Evolutionary conservation across 352 stramenopile genomes (phyloP).

Genomic region (Phytophthora citrophthora): DNA sequence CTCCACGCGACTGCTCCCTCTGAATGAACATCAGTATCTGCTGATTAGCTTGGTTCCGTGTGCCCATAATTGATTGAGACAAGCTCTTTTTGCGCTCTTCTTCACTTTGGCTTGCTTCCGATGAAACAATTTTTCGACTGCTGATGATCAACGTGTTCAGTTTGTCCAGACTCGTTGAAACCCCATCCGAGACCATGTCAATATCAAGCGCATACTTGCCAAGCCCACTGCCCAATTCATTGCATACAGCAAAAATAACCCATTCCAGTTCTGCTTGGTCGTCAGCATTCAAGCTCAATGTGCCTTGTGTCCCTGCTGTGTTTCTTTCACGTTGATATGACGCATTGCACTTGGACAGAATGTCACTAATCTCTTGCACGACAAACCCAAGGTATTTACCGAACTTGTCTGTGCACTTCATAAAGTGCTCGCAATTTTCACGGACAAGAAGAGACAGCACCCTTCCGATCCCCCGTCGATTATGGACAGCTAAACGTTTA

Average conservation of each 20-base stretch:
- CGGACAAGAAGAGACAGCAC: slow-evolving; percentile 64
- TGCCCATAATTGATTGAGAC: not conserved
- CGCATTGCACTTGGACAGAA: slow-evolving; percentile 43
- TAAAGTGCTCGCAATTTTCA: slow-evolving; percentile 67
- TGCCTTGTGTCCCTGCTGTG: not conserved
- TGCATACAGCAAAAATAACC: slow-evolving; percentile 81
- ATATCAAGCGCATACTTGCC: slow-evolving; percentile 80
- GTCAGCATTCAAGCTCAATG: slow-evolving; percentile 48
- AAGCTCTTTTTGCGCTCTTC: slow-evolving; percentile 7
- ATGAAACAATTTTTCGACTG: slow-evolving; percentile 35
- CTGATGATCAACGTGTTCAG: slow-evolving; percentile 60
- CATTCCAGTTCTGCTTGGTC: slow-evolving; percentile 77
- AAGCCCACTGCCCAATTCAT: slow-evolving; percentile 69
- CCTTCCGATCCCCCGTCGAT: slow-evolving; percentile 35
- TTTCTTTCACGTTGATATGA: not conserved
- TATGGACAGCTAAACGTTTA: slow-evolving; percentile 44
- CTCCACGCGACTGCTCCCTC: slow-evolving; percentile 45
- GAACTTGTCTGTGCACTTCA: slow-evolving; percentile 69
- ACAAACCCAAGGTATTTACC: slow-evolving; percentile 84
- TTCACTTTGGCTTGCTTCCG: slow-evolving; percentile 13
- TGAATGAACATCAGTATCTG: slow-evolving; percentile 73
- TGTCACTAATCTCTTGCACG: slow-evolving; percentile 76
- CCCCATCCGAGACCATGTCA: slow-evolving; percentile 58
- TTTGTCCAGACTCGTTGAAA: slow-evolving; percentile 76
- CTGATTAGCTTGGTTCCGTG: slow-evolving; percentile 34